These are phyloP conservation scores for Pisolithus microcarpus DNA, from an alignment of 768 basidiomycete genomes.

Conservation along the genomic window DNA sequence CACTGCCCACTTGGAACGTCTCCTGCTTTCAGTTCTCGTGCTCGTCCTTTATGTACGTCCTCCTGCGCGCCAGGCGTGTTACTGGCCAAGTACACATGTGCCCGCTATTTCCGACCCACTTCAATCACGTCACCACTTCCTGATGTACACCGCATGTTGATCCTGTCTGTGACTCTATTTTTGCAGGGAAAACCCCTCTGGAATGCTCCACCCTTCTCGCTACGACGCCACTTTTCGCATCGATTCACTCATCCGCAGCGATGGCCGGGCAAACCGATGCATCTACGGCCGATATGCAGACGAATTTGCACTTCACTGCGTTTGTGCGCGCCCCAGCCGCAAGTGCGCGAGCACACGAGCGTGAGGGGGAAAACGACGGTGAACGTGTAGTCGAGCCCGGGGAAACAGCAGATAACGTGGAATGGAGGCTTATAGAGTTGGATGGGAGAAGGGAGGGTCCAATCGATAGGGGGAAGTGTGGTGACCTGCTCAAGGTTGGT, in stretches of 20 bases:
- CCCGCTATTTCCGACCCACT: too few species aligned
- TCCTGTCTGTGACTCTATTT: not conserved
- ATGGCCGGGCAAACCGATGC: slow-evolving; percentile 61
- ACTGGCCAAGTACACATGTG: too few species aligned
- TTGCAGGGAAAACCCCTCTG: slow-evolving; percentile 55
- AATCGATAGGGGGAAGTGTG: slow-evolving; percentile 66
- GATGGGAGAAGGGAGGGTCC: slow-evolving; percentile 77
- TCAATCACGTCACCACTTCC: too few species aligned
- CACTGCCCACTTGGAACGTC: not conserved
- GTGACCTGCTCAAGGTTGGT: slow-evolving; percentile 48
- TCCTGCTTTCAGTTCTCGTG: not conserved
- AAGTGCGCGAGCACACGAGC: slow-evolving; percentile 12
- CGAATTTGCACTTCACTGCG: slow-evolving; percentile 80
- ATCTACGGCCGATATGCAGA: slow-evolving; percentile 53
- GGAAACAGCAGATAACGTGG: slow-evolving; percentile 7
- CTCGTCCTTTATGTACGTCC: too few species aligned
- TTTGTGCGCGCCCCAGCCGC: slow-evolving; percentile 66
- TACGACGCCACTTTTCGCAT: slow-evolving; percentile 65
- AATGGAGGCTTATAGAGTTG: slow-evolving; percentile 58
- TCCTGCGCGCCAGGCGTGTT: too few species aligned
- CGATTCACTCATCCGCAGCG: slow-evolving; percentile 70
- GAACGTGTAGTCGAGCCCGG: slow-evolving; percentile 38
- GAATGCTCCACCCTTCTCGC: slow-evolving; percentile 74
- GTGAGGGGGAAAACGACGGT: slow-evolving; percentile 70
- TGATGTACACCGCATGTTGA: too few species aligned